phyloP scores from a whole-genome alignment of 2,329 filamentous ascomycete species.

The Aureobasidium sp. region DNA sequence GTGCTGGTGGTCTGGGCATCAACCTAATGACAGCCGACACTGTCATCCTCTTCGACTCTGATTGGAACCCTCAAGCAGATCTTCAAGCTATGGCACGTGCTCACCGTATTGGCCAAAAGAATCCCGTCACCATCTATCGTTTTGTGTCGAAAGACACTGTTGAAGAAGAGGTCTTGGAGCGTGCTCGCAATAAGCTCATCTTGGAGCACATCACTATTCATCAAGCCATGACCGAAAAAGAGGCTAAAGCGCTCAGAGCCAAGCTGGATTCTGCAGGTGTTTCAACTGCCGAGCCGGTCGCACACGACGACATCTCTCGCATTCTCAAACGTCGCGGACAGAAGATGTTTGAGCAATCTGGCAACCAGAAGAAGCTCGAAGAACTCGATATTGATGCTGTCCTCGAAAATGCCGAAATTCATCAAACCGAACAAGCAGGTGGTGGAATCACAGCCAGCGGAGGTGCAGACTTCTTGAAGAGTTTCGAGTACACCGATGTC shows the following conservation, averaged over 20 bases:
- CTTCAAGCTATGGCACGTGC: conserved; percentile 97
- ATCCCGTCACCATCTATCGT: conserved; percentile 91
- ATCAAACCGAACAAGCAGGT: conserved; percentile 91
- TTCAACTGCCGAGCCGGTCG: conserved; percentile 67
- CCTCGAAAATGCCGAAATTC: conserved; percentile 91
- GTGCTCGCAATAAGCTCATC: conserved; percentile 93
- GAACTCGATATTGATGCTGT: conserved; percentile 97
- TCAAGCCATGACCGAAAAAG: conserved; percentile 91
- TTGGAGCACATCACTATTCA: conserved; percentile 97
- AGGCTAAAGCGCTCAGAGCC: conserved; percentile 72
- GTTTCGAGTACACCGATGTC: conserved; percentile 90
- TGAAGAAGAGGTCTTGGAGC: conserved; percentile 93
- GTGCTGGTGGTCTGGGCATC: conserved; percentile 95
- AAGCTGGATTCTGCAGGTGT: conserved; percentile 62
- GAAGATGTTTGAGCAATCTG: conserved; percentile 96
- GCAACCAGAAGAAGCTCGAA: conserved; percentile 93
- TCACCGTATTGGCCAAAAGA: conserved; percentile 94
- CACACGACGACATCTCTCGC: conserved; percentile 88
- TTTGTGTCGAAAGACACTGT: conserved; percentile 97
- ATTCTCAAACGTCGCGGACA: conserved; percentile 97
- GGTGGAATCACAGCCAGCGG: conserved; percentile 92
- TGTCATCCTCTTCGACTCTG: conserved; percentile 94
- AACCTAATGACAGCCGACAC: conserved; percentile 99
- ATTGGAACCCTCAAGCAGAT: conserved; percentile 98
- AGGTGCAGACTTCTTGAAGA: conserved; percentile 89